Evolutionary conservation across 257 asterid genomes (phyloP), one percentile per base, ranked within the genome.

Genomic region (Coffea eugenioides): DNA sequence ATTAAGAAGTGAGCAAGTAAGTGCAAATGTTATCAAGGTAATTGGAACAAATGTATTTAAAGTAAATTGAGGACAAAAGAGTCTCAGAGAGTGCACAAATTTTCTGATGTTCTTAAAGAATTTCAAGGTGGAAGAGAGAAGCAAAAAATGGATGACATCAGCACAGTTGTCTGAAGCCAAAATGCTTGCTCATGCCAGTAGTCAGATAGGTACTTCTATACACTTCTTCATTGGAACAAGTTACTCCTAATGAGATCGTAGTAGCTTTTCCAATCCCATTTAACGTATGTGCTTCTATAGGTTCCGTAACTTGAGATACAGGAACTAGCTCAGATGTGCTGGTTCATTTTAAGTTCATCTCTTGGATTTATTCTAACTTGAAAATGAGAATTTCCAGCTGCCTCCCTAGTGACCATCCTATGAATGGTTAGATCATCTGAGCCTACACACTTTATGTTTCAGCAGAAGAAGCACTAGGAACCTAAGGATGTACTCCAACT

Each of bases 1-100:
- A 84, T 85, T 62, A 84, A 74, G 80, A 78, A 80, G 76, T 54
- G 21, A 64, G 12, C 46, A 8, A 8, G 52, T 48, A 48, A 46
- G 52, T 0, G 12, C 52, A 48, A 8, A 48, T 8, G 8, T 0
- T 48, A 48, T 48, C 6, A 46, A 72, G 49, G 5, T 1, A 73
- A 31, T 34, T 31, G 57, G 16, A 73, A 39, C 39, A 43, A 52
- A 43, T 45, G 3, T 2, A 45, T 45, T 45, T 25, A 69, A 41
- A n/a, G 25, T 62, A 54, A 39, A 14, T 52, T 48, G 61, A 43
- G 36, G 56, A 27, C 18, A 10, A 16, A 56, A 36, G 3, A 49
- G 15, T 23, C 59, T 46, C 54, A 45, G 49, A 67, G 57, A 64
- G 18, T 49, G 67, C 34, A 77, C 39, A 34, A 4, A 1, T n/a